Percentiles rank a stretch among this genome's conserved stretches.
Conservation (phyloP, 164 flowering plant genomes). For the Macadamia integrifolia region DNA sequence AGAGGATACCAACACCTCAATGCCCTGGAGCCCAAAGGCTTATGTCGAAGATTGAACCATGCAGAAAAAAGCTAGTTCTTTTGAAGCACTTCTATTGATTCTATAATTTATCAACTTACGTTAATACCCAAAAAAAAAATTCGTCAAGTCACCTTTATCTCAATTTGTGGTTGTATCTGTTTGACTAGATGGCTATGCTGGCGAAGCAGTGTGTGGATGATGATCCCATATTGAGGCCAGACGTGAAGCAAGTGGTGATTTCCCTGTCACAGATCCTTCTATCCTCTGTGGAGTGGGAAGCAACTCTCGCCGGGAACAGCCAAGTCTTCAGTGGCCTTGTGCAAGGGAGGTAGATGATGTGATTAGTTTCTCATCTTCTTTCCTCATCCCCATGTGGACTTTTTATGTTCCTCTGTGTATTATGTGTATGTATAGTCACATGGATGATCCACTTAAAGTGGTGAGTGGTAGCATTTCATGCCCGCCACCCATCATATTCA, state of each 20-base stretch:
- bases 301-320: conserved; percentile 96
- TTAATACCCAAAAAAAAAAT: neutral
- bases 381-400: neutral
- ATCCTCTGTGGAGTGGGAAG: conserved; percentile 98
- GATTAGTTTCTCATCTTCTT: neutral
- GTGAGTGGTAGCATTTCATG: conserved; percentile 5
- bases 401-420: neutral
- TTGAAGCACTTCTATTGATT: too few relatives aligned
- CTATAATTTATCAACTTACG: too few relatives aligned
- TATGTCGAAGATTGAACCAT: neutral
- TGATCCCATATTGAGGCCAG: conserved; percentile 86
- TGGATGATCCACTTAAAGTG: conserved; percentile 7
- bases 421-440: conserved; percentile 23
- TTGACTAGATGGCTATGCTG: conserved; percentile 65
- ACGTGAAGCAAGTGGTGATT: conserved; percentile 93
- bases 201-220: conserved; percentile 95
- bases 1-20: neutral
- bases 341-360: conserved; percentile 67
- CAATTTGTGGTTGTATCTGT: conserved; percentile 3
- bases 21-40: neutral
- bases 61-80: neutral
- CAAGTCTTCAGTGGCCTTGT: conserved; percentile 98
- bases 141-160: conserved; percentile 4
- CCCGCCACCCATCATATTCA: neutral
- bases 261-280: conserved; percentile 80